phyloP scores from a whole-genome alignment of 176 grass and related monocot genomes.

The Avena insularis region DNA sequence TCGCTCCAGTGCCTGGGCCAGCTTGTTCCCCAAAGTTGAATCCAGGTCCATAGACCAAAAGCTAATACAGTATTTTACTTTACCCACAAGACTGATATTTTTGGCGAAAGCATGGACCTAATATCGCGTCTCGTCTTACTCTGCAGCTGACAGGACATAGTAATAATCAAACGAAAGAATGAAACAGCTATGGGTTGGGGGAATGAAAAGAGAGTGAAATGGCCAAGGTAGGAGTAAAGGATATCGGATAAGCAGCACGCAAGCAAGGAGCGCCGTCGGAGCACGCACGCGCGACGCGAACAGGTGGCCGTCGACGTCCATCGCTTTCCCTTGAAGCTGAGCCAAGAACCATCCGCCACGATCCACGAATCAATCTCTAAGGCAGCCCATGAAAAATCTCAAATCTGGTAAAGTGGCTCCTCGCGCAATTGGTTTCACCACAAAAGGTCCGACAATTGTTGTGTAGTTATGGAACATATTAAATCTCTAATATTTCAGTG shows the following conservation, averaged over 20 bases:
- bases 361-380: background rate
- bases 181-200: no score
- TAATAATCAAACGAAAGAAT: background rate
- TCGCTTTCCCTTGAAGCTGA: background rate
- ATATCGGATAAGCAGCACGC: no score
- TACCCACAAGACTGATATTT: background rate
- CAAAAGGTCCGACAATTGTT: no score
- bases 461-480: no score
- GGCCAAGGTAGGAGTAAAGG: no score
- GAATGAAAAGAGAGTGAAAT: no score
- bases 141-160: background rate
- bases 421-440: background rate
- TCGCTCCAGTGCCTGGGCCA: no score
- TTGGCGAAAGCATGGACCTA: background rate
- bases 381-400: background rate
- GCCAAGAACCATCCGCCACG: background rate
- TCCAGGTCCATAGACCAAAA: no score
- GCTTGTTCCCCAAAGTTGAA: no score
- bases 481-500: no score
- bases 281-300: background rate
- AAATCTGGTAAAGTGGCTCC: background rate
- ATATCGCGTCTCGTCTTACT: background rate
- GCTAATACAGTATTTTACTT: no score
- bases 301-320: background rate
- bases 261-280: no score